phyloP scores from a whole-genome alignment of 768 basidiomycete genomes.

The Leccinellum albellum region DNA sequence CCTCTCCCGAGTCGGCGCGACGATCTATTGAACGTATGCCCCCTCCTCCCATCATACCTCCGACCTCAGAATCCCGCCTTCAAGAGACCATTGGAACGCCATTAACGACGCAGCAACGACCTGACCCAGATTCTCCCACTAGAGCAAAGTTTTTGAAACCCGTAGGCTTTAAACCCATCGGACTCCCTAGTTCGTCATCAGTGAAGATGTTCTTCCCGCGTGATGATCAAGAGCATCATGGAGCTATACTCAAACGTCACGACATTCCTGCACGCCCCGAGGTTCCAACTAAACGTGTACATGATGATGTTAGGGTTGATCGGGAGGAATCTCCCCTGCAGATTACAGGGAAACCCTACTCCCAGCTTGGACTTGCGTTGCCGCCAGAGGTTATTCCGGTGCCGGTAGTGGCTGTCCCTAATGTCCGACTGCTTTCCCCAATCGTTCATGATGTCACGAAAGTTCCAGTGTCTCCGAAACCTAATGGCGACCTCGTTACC shows the following conservation, averaged over 20 bases:
- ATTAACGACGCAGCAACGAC: constrained; percentile 14
- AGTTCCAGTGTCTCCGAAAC: constrained; percentile 22
- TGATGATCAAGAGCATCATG: constrained; percentile 61
- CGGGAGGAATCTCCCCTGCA: constrained; percentile 17
- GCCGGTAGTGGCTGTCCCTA: constrained; percentile 6
- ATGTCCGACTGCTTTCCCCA: constrained; percentile 18
- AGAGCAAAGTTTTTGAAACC: constrained; percentile 32
- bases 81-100: constrained; percentile 10
- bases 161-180: constrained; percentile 67
- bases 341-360: background rate
- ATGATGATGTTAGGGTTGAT: constrained; percentile 20
- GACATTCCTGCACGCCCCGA: constrained; percentile 20
- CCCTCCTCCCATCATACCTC: constrained; percentile 27
- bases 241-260: constrained; percentile 16
- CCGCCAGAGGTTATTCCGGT: constrained; percentile 11
- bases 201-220: constrained; percentile 81
- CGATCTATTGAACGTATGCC: constrained; percentile 32
- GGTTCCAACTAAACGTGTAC: constrained; percentile 27
- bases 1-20: constrained; percentile 21
- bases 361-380: background rate
- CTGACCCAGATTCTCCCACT: constrained; percentile 16
- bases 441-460: constrained; percentile 19
- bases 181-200: constrained; percentile 41
- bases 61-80: constrained; percentile 11
- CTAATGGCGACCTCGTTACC: constrained; percentile 21